These are phyloP conservation scores for Solanum hybrid DNA, from an alignment of 305 asterid genomes.

Conservation along the genomic window DNA sequence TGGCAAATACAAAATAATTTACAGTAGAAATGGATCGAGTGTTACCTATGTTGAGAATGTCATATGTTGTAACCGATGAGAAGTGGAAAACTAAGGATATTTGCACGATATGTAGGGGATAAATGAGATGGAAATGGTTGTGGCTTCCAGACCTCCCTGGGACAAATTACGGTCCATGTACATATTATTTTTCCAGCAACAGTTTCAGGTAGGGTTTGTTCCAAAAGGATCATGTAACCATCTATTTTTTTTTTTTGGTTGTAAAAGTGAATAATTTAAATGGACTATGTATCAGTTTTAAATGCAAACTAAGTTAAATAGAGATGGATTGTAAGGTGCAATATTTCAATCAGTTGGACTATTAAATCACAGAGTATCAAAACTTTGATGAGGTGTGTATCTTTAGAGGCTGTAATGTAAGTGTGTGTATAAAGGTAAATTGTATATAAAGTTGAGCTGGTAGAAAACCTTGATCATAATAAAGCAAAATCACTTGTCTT, in stretches of 20 bases:
- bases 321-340: neutral
- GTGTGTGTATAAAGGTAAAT: neutral
- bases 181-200: neutral
- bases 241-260: neutral
- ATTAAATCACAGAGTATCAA: neutral
- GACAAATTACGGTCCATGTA: neutral
- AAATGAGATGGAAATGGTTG: neutral
- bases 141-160: neutral
- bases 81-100: neutral
- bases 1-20: neutral
- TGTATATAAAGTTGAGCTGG: neutral
- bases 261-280: neutral
- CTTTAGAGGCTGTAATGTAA: neutral
- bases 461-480: neutral
- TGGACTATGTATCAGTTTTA: neutral
- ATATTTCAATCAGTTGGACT: neutral
- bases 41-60: neutral
- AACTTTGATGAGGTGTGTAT: neutral
- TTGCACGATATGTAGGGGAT: neutral
- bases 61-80: neutral
- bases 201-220: neutral
- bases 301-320: neutral
- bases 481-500: neutral
- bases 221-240: neutral
- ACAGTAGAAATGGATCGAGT: neutral